Percentiles rank a stretch among this genome's conserved stretches.
phyloP scores from a whole-genome alignment of 305 asterid genomes.

The Coffea humblotiana region DNA sequence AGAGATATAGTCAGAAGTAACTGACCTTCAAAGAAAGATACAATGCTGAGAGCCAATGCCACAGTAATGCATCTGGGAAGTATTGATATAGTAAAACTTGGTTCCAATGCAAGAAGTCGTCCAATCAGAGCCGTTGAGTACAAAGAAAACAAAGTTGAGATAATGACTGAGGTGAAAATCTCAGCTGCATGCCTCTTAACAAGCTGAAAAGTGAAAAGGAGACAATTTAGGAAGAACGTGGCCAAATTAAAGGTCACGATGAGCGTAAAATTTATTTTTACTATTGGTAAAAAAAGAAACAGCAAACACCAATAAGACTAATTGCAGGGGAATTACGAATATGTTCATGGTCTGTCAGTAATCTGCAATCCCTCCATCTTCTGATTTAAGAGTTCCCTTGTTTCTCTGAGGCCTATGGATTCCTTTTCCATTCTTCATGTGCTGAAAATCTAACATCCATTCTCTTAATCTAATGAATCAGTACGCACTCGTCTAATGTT shows the following conservation, averaged over 20 bases:
- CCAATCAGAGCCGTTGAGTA: slow-evolving; percentile 90
- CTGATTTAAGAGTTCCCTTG: neutral
- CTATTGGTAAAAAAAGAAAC: neutral
- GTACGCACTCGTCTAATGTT: neutral
- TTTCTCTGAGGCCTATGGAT: neutral
- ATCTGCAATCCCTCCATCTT: neutral
- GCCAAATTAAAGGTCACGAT: neutral
- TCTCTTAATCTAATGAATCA: neutral
- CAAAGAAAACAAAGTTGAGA: slow-evolving; percentile 71
- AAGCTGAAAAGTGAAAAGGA: slow-evolving; percentile 46
- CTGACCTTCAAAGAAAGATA: slow-evolving; percentile 86
- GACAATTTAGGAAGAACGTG: neutral
- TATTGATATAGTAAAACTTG: slow-evolving; percentile 64
- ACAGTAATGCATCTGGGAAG: slow-evolving; percentile 98
- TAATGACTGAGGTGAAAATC: slow-evolving; percentile 82
- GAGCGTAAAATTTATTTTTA: neutral
- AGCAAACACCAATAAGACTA: neutral
- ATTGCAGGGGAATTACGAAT: neutral
- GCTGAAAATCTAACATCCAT: neutral
- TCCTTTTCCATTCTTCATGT: neutral
- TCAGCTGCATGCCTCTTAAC: slow-evolving; percentile 98
- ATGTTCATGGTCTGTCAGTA: neutral
- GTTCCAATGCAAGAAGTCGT: slow-evolving; percentile 78
- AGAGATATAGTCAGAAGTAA: neutral
- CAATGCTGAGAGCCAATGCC: slow-evolving; percentile 97